Evolutionary conservation across 1,284 basidiomycete genomes (phyloP), one percentile per base, ranked within the genome.

Genomic region (Cryptococcus depauperatus): DNA sequence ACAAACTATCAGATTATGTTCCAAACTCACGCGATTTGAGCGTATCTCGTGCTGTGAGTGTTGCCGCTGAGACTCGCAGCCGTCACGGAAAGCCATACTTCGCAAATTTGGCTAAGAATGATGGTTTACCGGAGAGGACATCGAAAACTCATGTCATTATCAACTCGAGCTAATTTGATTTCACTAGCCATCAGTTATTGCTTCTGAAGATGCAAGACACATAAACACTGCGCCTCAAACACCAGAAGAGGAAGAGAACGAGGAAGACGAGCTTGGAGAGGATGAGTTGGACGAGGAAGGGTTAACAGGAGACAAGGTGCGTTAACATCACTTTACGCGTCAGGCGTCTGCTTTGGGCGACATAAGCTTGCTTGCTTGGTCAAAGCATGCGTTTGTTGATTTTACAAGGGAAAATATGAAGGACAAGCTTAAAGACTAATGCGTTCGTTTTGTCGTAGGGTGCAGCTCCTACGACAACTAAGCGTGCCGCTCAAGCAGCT

Each of bases 1-100:
- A 70, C 50, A 68, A 68, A 54, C 48, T 69, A 34, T 68, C 66
- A 16, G 68, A 70, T 48, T 64, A 66, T 47, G 63, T 70, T 1
- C 68, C 68, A 11, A 59, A 63, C 44, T 59, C 57, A 34, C 53
- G 68, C 22, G 68, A 66, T 41, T 45, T 69, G 10, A 68, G 65
- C n/a, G 57, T 68, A 42, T 68, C 64, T 3, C 49, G 67, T 46
- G 67, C 67, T 19, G 67, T 69, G 29, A 48, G 65, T 66, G 13
- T 19, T n/a, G n/a, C n/a, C 16, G n/a, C n/a, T n/a, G n/a, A n/a
- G n/a, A n/a, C n/a, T n/a, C n/a, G n/a, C n/a, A n/a, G n/a, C n/a
- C n/a, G n/a, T n/a, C n/a, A n/a, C n/a, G n/a, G n/a, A n/a, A n/a
- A n/a, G n/a, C n/a, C n/a, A n/a, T n/a, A n/a, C n/a, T n/a, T 9